Evolutionary conservation across 78 protist genomes (phyloP).

Genomic region (Dictyostelium discoideum): DNA sequence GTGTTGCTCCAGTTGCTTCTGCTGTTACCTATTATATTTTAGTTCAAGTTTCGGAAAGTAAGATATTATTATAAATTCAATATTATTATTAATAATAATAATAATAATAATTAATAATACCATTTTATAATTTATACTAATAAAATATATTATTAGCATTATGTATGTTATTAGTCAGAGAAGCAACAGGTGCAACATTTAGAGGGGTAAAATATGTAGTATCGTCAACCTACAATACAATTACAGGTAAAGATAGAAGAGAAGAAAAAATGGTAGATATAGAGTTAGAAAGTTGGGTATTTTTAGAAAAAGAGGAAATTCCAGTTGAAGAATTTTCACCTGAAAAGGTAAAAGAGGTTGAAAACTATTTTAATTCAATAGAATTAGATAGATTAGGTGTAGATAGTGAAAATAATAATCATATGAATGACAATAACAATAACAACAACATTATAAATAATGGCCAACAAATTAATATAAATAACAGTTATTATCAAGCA

Average conservation of each 20-base stretch:
- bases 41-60: slow-evolving; percentile 53
- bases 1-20: slow-evolving; percentile 30
- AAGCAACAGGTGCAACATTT: slow-evolving; percentile 43
- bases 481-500: neutral
- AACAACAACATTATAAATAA: neutral
- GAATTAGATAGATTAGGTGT: neutral
- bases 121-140: too few relatives aligned
- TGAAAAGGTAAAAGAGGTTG: slow-evolving; percentile 11
- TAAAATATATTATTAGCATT: slow-evolving; percentile 2
- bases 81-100: too few relatives aligned
- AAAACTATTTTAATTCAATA: slow-evolving; percentile 5
- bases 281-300: slow-evolving; percentile 37
- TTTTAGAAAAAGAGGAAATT: slow-evolving; percentile 33
- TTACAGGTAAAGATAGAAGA: slow-evolving; percentile 40
- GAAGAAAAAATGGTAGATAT: neutral
- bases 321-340: neutral
- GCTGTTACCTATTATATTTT: slow-evolving; percentile 65
- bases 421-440: neutral
- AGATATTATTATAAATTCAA: too few relatives aligned
- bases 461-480: neutral
- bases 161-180: slow-evolving; percentile 73
- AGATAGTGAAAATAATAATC: neutral
- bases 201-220: slow-evolving; percentile 56
- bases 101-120: neutral
- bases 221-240: slow-evolving; percentile 9